Conservation (phyloP, 192 early-diverging fungal genomes). For the Chytriomyces sp. region DNA sequence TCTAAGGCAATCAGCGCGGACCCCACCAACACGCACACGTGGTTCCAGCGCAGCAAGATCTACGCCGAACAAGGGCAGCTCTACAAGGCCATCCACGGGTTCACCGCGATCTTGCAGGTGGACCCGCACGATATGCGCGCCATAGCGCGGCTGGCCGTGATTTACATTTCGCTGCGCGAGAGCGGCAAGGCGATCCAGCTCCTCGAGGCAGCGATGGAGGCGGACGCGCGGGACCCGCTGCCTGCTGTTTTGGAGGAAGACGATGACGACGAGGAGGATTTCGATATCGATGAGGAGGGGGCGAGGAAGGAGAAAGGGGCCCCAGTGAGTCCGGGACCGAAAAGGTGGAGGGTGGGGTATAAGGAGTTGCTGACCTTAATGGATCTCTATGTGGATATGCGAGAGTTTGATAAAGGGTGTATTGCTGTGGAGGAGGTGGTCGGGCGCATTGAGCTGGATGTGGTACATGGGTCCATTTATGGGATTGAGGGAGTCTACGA, state of each 20-base stretch:
- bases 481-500: conserved; percentile 15
- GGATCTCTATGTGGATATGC: conserved; percentile 79
- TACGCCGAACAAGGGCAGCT: conserved; percentile 56
- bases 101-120: conserved; percentile 55
- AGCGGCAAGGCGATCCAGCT: conserved; percentile 52
- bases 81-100: conserved; percentile 65
- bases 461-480: background rate
- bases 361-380: conserved; percentile 86
- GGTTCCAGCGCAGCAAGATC: conserved; percentile 70
- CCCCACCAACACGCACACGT: conserved; percentile 65
- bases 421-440: conserved; percentile 70
- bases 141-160: conserved; percentile 62
- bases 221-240: conserved; percentile 35
- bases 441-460: conserved; percentile 44
- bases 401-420: conserved; percentile 75
- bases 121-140: conserved; percentile 70
- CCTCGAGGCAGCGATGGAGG: conserved; percentile 42
- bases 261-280: conserved; percentile 39
- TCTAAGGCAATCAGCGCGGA: conserved; percentile 67
- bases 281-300: conserved; percentile 40
- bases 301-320: conserved; percentile 40
- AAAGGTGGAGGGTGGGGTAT: conserved; percentile 60
- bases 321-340: conserved; percentile 10
- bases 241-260: conserved; percentile 11
- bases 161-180: conserved; percentile 59